Evolutionary conservation across 495 filamentous ascomycete species (phyloP), one percentile per base, ranked within the genome.

Genomic region (Chaetomium fimeti): DNA sequence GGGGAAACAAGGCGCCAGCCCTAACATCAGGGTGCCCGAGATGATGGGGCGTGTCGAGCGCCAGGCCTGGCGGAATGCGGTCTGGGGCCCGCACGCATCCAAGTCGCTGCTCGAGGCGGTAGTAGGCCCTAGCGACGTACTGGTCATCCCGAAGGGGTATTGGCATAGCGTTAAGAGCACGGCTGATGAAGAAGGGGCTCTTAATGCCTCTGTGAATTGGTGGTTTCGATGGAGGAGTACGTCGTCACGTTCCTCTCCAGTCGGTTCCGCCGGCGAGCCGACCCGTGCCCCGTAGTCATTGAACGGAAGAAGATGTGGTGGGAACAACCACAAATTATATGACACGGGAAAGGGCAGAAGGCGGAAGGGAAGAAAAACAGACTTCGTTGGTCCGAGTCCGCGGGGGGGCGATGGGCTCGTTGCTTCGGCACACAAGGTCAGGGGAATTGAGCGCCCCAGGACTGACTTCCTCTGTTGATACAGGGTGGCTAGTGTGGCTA

Each of bases 121-220:
- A n/a, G 68, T 97, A 38, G 72, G 75, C 3, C 76, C 81, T 16
- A 88, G 89, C 0, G 92, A 97, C 79, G 86, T 81, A 0, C 63
- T 98, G 49, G 97, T 93, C 72, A 93, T 98, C 61, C 94, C 93
- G 0, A 86, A 84, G 64, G 91, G 91, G 15, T 98, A 92, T 92
- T 98, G 94, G 94, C 94, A 98, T 82, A 92, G 90, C 71, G 86
- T 98, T 57, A 88, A 85, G 69, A 91, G 93, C 24, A 69, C 85
- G 57, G 29, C 18, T 4, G 68, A 61, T 25, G 25, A 18, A 7
- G 49, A 69, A 15, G 66, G 76, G 0, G 48, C 51, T 27, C 68
- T 76, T 69, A 76, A 84, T 68, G 66, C 58, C 29, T 76, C 90
- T 74, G 89, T 88, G 43, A 97, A 97, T 75, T 97, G 93, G 93